Conservation (phyloP, 148 eudicot species). For the Rhododendron griersonianum region DNA sequence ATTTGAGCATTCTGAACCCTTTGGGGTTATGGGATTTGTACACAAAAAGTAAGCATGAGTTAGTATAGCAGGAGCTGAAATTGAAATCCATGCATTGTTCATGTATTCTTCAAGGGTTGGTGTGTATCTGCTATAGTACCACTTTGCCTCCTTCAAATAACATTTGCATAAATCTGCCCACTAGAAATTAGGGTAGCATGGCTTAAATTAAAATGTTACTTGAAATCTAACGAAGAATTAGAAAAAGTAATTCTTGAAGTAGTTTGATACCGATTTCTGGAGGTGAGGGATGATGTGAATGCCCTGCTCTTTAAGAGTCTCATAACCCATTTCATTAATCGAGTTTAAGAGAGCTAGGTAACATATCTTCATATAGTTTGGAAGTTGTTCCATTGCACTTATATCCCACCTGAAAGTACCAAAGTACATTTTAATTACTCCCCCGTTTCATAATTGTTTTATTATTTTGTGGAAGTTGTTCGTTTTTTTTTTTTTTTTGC, state of each 20-base stretch:
- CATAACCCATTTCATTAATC: constrained; percentile 17
- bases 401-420: constrained; percentile 22
- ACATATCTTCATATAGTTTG: constrained; percentile 26
- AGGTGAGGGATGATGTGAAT: constrained; percentile 1
- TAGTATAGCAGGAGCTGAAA: constrained; percentile 6
- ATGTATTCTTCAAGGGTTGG: constrained; percentile 24
- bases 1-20: not conserved
- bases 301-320: not conserved
- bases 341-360: constrained; percentile 14
- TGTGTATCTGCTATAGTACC: constrained; percentile 13
- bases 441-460: too few relatives aligned
- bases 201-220: not conserved
- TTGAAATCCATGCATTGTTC: constrained; percentile 21
- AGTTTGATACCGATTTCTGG: constrained; percentile 4
- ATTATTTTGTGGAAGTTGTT: not conserved
- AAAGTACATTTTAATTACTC: not conserved
- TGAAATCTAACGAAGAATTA: not conserved
- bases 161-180: constrained; percentile 21
- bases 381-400: constrained; percentile 16
- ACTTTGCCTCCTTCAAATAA: constrained; percentile 27
- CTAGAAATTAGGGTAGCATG: not conserved
- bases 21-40: not conserved
- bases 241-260: not conserved
- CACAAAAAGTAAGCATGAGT: constrained; percentile 8
- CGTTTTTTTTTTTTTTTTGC: too few relatives aligned